Conservation (phyloP, 169 alveolate species). For the Theileria orientalis region DNA sequence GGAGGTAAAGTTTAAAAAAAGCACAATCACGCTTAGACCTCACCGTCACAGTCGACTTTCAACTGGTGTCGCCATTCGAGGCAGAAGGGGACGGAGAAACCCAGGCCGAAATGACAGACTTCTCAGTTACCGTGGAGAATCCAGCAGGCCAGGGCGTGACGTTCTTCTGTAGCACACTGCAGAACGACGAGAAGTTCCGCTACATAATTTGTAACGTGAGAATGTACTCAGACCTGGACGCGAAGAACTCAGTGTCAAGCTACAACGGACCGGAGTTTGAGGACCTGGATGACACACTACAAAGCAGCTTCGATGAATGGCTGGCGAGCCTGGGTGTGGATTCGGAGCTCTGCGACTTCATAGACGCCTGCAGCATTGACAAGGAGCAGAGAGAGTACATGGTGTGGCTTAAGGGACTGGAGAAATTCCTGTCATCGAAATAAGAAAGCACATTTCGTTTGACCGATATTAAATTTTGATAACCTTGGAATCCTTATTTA, state of each 20-base stretch:
- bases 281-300: slow-evolving; percentile 86
- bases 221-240: slow-evolving; percentile 73
- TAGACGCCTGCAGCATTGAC: slow-evolving; percentile 85
- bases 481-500: neutral
- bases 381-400: slow-evolving; percentile 83
- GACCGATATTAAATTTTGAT: slow-evolving; percentile 13
- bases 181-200: slow-evolving; percentile 80
- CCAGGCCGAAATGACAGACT: slow-evolving; percentile 85
- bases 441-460: slow-evolving; percentile 24
- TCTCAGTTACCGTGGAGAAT: slow-evolving; percentile 84
- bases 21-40: slow-evolving; percentile 12
- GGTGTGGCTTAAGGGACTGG: slow-evolving; percentile 78
- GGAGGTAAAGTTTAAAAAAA: slow-evolving; percentile 58
- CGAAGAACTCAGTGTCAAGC: slow-evolving; percentile 76
- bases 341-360: slow-evolving; percentile 83
- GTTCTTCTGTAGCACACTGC: slow-evolving; percentile 84
- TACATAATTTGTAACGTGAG: slow-evolving; percentile 83
- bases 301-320: slow-evolving; percentile 84
- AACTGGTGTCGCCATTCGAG: slow-evolving; percentile 79
- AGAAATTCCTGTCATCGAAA: slow-evolving; percentile 51
- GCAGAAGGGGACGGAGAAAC: slow-evolving; percentile 84
- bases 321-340: slow-evolving; percentile 82
- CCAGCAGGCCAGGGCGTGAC: slow-evolving; percentile 77
- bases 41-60: slow-evolving; percentile 80
- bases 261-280: slow-evolving; percentile 91